Conservation (phyloP, 2,329 filamentous ascomycete species). For the Aspergillus terreus region DNA sequence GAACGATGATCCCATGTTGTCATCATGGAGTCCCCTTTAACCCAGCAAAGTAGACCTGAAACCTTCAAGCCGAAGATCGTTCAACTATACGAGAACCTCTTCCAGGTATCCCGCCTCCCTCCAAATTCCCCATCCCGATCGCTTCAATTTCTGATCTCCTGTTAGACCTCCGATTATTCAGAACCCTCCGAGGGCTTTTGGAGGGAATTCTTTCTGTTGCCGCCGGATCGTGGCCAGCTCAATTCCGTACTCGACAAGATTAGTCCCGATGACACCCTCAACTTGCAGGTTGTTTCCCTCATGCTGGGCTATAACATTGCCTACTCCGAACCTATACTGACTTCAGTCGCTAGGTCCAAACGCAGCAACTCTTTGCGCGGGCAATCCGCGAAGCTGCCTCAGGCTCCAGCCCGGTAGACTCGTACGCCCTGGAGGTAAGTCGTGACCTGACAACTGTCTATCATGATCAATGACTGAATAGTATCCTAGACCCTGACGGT, state of each 20-base stretch:
- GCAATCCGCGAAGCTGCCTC: conserved; percentile 67
- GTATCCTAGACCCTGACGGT: conserved; percentile 72
- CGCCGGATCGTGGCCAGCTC: conserved; percentile 69
- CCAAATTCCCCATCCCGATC: not conserved
- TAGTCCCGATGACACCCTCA: conserved; percentile 69
- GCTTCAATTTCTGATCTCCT: conserved; percentile 10
- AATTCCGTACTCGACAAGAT: conserved; percentile 66
- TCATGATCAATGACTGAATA: conserved; percentile 27
- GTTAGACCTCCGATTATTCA: conserved; percentile 60
- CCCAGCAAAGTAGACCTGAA: conserved; percentile 84
- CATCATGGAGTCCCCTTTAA: conserved; percentile 87
- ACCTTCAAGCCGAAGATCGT: conserved; percentile 93
- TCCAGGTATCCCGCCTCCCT: conserved; percentile 49
- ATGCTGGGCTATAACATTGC: not conserved
- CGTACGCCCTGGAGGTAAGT: conserved; percentile 79
- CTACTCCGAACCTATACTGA: conserved; percentile 12
- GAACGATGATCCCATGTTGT: conserved; percentile 14
- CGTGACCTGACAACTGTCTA: not conserved
- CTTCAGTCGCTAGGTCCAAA: conserved; percentile 51
- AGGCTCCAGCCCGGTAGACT: conserved; percentile 58
- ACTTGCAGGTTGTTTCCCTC: conserved; percentile 57
- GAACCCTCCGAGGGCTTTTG: conserved; percentile 88
- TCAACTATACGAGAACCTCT: conserved; percentile 78
- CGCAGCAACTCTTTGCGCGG: conserved; percentile 71
- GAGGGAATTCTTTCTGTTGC: conserved; percentile 90